Conservation (phyloP, 495 filamentous ascomycete genomes). For the Podospora comata region DNA sequence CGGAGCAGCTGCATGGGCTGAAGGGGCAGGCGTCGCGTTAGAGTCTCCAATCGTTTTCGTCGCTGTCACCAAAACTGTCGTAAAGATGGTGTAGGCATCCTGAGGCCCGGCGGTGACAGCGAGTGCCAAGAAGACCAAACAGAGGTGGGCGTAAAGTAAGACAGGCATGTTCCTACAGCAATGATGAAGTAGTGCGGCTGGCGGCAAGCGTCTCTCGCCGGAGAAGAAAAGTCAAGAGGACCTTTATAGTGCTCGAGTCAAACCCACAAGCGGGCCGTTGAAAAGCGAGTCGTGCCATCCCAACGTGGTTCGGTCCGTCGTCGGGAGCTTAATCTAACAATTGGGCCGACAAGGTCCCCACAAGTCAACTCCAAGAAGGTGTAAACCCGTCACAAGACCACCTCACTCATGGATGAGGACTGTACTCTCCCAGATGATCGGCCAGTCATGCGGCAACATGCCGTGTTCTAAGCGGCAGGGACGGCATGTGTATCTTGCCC, state of each 20-base stretch:
- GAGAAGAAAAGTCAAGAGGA: neutral
- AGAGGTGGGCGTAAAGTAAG: neutral
- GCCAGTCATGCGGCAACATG: slow-evolving; percentile 8
- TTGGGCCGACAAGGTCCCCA: neutral
- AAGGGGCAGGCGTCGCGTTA: neutral
- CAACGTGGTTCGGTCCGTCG: neutral
- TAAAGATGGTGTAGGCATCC: neutral
- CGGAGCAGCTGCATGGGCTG: slow-evolving; percentile 10
- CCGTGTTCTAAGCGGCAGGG: slow-evolving; percentile 6
- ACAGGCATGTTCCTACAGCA: neutral
- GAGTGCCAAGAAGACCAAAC: neutral
- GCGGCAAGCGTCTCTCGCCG: neutral
- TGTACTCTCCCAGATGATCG: neutral
- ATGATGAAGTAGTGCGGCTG: neutral
- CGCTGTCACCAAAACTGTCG: neutral
- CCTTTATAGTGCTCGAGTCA: neutral
- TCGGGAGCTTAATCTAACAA: neutral
- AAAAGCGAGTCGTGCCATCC: neutral
- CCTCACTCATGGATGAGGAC: neutral
- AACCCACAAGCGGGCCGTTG: neutral
- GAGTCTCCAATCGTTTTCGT: neutral
- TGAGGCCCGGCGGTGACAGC: neutral
- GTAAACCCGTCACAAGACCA: neutral
- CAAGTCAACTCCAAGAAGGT: neutral
- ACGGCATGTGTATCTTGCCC: neutral